These are phyloP conservation scores for Suillus subaureus DNA, from an alignment of 768 basidiomycete species.

Conservation along the genomic window DNA sequence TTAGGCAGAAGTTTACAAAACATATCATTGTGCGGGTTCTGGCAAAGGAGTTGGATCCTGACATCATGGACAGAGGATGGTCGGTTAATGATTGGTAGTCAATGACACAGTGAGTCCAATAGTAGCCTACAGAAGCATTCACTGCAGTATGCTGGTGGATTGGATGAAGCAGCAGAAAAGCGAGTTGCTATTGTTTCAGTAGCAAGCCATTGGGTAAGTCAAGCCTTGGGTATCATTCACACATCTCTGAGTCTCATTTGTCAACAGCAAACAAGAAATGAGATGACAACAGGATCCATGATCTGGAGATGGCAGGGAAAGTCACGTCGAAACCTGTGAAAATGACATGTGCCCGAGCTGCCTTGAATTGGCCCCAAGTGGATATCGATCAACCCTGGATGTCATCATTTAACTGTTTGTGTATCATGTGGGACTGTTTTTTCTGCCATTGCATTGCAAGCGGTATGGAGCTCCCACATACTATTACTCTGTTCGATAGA, in stretches of 20 bases:
- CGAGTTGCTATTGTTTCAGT: conserved; percentile 46
- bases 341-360: conserved; percentile 77
- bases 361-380: too few species aligned
- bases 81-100: conserved; percentile 47
- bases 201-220: conserved; percentile 52
- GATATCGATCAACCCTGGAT: too few species aligned
- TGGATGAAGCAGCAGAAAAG: conserved; percentile 82
- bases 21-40: conserved; percentile 66
- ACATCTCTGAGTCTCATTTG: too few species aligned
- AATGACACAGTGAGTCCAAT: conserved; percentile 71
- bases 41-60: conserved; percentile 80
- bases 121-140: background rate
- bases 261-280: too few species aligned
- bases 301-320: conserved; percentile 64
- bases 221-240: background rate
- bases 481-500: conserved; percentile 68
- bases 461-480: conserved; percentile 38
- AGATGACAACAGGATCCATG: too few species aligned
- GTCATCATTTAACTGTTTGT: background rate
- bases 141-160: conserved; percentile 27
- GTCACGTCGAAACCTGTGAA: conserved; percentile 79
- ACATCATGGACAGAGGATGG: conserved; percentile 58
- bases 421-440: conserved; percentile 35
- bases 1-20: conserved; percentile 84
- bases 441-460: conserved; percentile 47